These are phyloP conservation scores for Pichia sp. DNA, from an alignment of 1,139 yeast species.

Conservation along the genomic window DNA sequence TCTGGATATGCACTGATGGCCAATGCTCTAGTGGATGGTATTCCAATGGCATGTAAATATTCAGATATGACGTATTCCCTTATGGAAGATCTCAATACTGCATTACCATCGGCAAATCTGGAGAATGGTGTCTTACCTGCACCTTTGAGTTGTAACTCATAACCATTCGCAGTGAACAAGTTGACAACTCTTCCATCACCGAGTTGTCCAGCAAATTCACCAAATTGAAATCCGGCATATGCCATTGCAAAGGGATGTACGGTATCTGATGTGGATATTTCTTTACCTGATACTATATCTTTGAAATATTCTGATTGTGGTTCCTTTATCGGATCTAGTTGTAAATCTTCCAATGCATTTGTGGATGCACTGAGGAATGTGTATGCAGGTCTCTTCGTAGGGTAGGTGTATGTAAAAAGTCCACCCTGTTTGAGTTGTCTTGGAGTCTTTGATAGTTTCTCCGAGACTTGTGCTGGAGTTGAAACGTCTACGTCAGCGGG, in stretches of 20 bases:
- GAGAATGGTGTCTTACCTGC: conserved; percentile 89
- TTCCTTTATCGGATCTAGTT: conserved; percentile 34
- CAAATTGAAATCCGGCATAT: conserved; percentile 96
- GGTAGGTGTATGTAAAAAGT: conserved; percentile 63
- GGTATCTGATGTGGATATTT: conserved; percentile 16
- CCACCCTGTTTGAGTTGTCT: conserved; percentile 65
- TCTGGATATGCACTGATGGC: conserved; percentile 65
- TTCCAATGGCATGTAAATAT: conserved; percentile 69
- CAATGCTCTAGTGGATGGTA: conserved; percentile 82
- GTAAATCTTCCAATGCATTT: conserved; percentile 55
- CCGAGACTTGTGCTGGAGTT: conserved; percentile 5
- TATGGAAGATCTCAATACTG: conserved; percentile 79
- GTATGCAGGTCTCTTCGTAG: conserved; percentile 52
- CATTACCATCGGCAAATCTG: conserved; percentile 95
- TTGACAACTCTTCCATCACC: conserved; percentile 93
- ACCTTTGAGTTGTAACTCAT: conserved; percentile 82
- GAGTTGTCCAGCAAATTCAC: conserved; percentile 92
- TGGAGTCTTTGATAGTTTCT: conserved; percentile 29
- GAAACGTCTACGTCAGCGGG: conserved; percentile 53
- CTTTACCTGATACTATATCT: conserved; percentile 54
- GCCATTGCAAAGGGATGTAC: conserved; percentile 78
- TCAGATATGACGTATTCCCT: conserved; percentile 87
- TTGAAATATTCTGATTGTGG: conserved; percentile 36
- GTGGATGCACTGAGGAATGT: conserved; percentile 53
- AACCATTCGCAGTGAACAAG: conserved; percentile 57